A percentile compares a stretch with the other conserved stretches of the same genome.
Conservation (phyloP, 306 rosid species). For the Pyrus pyrifolia region DNA sequence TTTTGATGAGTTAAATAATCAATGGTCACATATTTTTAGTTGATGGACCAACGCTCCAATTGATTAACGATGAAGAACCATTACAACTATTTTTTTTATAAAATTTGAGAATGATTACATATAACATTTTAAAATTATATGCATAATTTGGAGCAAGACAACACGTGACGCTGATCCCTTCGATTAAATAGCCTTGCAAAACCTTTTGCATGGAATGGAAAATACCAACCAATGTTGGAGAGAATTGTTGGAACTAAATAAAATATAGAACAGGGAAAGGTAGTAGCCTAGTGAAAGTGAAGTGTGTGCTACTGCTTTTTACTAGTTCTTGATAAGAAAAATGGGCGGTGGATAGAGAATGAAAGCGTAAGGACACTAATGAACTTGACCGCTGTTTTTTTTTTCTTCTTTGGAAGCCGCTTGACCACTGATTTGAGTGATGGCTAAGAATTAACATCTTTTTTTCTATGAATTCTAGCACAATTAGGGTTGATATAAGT, state of each 20-base stretch:
- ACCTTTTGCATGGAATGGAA: neutral
- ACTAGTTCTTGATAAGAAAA: neutral
- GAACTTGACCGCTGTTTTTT: neutral
- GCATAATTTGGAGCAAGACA: too few species aligned
- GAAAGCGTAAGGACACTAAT: neutral
- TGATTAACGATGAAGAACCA: rapidly evolving
- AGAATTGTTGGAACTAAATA: neutral
- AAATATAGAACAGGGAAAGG: neutral
- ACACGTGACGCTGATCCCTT: too few species aligned
- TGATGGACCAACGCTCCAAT: too few species aligned
- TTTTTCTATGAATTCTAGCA: too few species aligned
- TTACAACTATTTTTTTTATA: rapidly evolving
- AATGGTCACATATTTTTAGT: too few species aligned
- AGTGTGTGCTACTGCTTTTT: too few species aligned
- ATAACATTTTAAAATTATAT: too few species aligned
- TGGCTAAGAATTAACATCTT: neutral
- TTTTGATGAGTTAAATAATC: too few species aligned
- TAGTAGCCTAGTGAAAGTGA: neutral
- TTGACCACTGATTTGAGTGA: neutral
- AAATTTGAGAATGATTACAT: too few species aligned
- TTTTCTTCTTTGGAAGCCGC: neutral
- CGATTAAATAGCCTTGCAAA: neutral
- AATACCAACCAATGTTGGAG: neutral
- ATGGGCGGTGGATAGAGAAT: neutral
- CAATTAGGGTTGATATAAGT: too few species aligned